These are phyloP conservation scores for Mycena kentingensis DNA, from an alignment of 768 basidiomycete genomes.

Conservation along the genomic window DNA sequence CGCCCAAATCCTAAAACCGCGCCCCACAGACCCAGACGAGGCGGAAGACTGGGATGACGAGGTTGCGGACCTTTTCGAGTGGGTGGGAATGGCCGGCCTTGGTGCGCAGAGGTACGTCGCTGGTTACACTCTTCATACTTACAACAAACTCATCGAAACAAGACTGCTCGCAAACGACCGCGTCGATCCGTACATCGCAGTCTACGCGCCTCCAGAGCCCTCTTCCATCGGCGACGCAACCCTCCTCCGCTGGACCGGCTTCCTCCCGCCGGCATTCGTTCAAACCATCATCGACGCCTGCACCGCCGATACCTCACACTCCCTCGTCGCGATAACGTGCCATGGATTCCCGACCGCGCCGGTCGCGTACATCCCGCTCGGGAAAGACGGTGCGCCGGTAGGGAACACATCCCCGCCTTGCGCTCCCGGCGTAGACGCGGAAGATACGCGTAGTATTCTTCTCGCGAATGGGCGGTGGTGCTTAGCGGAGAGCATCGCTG, in stretches of 20 bases:
- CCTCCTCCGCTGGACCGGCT: conserved; percentile 62
- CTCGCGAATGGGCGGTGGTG: conserved; percentile 41
- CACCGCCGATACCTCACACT: background rate
- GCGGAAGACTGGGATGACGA: conserved; percentile 53
- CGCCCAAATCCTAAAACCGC: conserved; percentile 1
- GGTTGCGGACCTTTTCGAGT: conserved; percentile 59
- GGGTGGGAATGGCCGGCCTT: conserved; percentile 70
- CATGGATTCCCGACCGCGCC: conserved; percentile 50
- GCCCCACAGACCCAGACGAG: conserved; percentile 29
- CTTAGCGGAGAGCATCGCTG: conserved; percentile 45
- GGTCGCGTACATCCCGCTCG: conserved; percentile 50
- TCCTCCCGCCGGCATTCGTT: conserved; percentile 55
- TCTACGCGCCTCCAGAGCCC: conserved; percentile 59
- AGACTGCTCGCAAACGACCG: conserved; percentile 66
- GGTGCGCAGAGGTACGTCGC: conserved; percentile 61
- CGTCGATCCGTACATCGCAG: conserved; percentile 67
- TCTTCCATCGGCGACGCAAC: conserved; percentile 47
- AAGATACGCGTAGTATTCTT: conserved; percentile 55
- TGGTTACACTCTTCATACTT: conserved; percentile 1
- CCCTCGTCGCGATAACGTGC: conserved; percentile 46
- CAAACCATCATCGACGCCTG: conserved; percentile 48
- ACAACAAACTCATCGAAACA: background rate
- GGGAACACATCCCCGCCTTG: conserved; percentile 37
- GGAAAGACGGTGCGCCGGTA: conserved; percentile 12
- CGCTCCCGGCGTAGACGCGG: conserved; percentile 49